Percentiles rank a stretch among this genome's conserved stretches.
Conservation (phyloP, 2,329 filamentous ascomycete species). For the Xylaria sp. region DNA sequence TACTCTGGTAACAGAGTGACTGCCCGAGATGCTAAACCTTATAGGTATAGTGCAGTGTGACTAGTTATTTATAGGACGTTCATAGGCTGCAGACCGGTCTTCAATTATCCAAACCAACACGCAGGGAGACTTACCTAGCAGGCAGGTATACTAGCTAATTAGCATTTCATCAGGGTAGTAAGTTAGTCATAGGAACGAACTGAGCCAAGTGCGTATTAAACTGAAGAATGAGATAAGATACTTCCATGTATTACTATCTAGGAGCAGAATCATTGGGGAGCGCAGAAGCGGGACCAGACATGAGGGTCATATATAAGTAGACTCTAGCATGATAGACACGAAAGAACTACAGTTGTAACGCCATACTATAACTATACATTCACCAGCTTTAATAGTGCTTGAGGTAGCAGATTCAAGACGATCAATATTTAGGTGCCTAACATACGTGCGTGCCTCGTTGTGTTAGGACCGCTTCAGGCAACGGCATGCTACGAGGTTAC, state of each 20-base stretch:
- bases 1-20: constrained; percentile 10
- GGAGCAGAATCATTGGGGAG: constrained; percentile 4
- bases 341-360: neutral
- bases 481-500: constrained; percentile 4
- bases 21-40: neutral
- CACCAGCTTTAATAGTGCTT: neutral
- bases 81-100: constrained; percentile 15
- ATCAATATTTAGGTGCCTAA: neutral
- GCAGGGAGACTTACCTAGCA: neutral
- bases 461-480: neutral
- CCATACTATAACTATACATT: no score
- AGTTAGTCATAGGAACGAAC: neutral
- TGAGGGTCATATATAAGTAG: neutral
- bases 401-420: neutral
- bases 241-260: neutral
- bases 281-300: neutral
- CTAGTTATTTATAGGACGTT: constrained; percentile 33
- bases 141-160: neutral
- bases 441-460: neutral
- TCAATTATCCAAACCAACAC: neutral
- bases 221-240: neutral
- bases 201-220: neutral
- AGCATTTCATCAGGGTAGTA: neutral
- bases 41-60: constrained; percentile 9
- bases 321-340: neutral